Evolutionary conservation across 176 grass and related monocot genomes (phyloP).

Genomic region (Lolium rigidum): DNA sequence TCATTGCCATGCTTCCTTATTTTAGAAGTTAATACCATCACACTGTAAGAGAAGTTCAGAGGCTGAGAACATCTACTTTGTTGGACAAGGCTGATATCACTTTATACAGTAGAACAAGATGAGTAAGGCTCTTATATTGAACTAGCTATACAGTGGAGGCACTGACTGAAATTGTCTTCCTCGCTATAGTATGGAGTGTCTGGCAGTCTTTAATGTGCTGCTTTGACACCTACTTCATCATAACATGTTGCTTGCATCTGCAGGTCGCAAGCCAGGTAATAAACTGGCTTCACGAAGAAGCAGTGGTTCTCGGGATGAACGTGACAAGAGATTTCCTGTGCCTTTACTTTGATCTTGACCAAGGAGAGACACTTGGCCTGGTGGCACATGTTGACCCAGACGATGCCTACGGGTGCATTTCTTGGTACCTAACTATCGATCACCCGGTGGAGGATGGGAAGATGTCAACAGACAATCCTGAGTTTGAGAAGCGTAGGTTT

Average conservation of each 20-base stretch:
- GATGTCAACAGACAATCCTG: conserved; percentile 44
- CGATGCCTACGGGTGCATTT: conserved; percentile 65
- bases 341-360: conserved; percentile 82
- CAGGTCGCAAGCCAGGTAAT: conserved; percentile 92
- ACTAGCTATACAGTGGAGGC: neutral
- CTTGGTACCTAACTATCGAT: conserved; percentile 68
- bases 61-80: neutral
- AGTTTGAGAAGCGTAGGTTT: conserved; percentile 62
- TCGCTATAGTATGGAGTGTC: neutral
- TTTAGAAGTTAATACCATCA: neutral
- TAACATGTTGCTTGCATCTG: conserved; percentile 1
- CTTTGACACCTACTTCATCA: conserved; percentile 1
- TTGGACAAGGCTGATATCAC: neutral
- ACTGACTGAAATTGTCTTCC: neutral
- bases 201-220: neutral
- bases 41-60: conserved; percentile 3
- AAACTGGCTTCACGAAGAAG: conserved; percentile 90
- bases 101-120: neutral
- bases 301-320: conserved; percentile 79
- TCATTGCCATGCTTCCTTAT: neutral
- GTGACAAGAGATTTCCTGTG: conserved; percentile 81
- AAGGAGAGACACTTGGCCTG: conserved; percentile 78
- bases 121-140: conserved; percentile 1
- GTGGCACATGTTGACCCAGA: conserved; percentile 76
- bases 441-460: conserved; percentile 55